These are phyloP conservation scores for Articulospora tetracladia DNA, from an alignment of 495 filamentous ascomycete species.

Conservation along the genomic window DNA sequence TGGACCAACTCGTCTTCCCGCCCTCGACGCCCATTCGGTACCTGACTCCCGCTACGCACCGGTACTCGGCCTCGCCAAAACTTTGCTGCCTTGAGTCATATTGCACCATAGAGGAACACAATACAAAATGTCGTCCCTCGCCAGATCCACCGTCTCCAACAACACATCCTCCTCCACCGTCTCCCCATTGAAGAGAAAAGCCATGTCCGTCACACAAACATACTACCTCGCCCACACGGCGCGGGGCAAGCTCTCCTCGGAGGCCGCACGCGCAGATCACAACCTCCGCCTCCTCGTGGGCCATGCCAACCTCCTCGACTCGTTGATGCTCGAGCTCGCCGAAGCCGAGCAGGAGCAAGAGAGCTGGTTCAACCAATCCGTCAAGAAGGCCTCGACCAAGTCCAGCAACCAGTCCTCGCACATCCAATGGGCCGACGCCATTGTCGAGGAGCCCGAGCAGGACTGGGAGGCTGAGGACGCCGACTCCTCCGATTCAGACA, in stretches of 20 bases:
- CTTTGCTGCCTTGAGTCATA: slow-evolving; percentile 22
- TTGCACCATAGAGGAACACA: slow-evolving; percentile 12
- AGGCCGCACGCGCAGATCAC: slow-evolving; percentile 88
- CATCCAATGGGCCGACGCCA: slow-evolving; percentile 83
- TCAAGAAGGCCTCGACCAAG: slow-evolving; percentile 66
- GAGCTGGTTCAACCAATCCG: slow-evolving; percentile 95
- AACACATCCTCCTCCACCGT: slow-evolving; percentile 13
- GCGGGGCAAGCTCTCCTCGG: slow-evolving; percentile 87
- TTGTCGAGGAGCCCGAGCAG: slow-evolving; percentile 70
- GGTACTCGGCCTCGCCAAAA: slow-evolving; percentile 20
- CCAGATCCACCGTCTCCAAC: slow-evolving; percentile 22
- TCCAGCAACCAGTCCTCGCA: slow-evolving; percentile 56
- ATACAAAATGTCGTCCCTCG: slow-evolving; percentile 28
- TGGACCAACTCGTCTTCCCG: neutral
- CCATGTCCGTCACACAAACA: slow-evolving; percentile 96
- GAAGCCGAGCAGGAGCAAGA: slow-evolving; percentile 96
- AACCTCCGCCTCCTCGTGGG: slow-evolving; percentile 90
- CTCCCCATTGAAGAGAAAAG: slow-evolving; percentile 42
- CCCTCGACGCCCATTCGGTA: neutral
- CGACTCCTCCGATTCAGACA: slow-evolving; percentile 54
- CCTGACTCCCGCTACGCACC: neutral
- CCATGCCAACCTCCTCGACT: slow-evolving; percentile 97
- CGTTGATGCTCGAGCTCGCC: slow-evolving; percentile 90
- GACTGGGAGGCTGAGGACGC: slow-evolving; percentile 55
- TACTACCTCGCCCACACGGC: slow-evolving; percentile 97